These are phyloP conservation scores for Kwoniella mangroviensis DNA, from an alignment of 768 basidiomycete genomes.

Conservation along the genomic window DNA sequence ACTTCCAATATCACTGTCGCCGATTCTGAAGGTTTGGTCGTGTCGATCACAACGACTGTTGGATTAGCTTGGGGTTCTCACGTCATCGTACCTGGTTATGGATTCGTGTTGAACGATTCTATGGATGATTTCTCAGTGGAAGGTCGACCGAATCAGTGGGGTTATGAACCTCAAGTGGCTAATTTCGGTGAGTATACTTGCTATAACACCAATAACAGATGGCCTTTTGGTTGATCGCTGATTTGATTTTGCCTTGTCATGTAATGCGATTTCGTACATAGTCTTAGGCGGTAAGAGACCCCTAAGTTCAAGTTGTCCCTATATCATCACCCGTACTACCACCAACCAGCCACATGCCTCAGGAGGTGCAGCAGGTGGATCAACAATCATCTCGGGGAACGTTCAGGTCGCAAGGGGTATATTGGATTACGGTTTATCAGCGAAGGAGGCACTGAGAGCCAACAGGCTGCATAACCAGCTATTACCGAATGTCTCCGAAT, in stretches of 20 bases:
- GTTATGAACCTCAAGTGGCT: slow-evolving; percentile 40
- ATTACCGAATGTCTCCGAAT: slow-evolving; percentile 35
- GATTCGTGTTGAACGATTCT: slow-evolving; percentile 49
- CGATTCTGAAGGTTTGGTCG: slow-evolving; percentile 42
- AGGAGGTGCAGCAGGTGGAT: slow-evolving; percentile 49
- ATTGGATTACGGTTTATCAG: slow-evolving; percentile 41
- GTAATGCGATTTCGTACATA: not conserved
- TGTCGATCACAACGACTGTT: slow-evolving; percentile 52
- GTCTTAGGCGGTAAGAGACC: slow-evolving; percentile 46
- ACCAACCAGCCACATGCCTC: slow-evolving; percentile 32
- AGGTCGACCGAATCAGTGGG: slow-evolving; percentile 41
- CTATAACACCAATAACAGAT: not conserved
- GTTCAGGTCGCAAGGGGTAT: slow-evolving; percentile 46
- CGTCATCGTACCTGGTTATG: slow-evolving; percentile 47
- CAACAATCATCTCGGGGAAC: slow-evolving; percentile 50
- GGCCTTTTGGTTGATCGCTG: slow-evolving; percentile 32
- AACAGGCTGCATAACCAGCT: slow-evolving; percentile 50
- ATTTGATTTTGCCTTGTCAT: slow-evolving; percentile 9
- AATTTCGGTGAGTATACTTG: slow-evolving; percentile 38
- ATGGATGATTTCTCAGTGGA: slow-evolving; percentile 52
- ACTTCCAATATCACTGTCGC: slow-evolving; percentile 52
- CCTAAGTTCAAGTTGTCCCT: slow-evolving; percentile 49
- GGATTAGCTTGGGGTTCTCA: slow-evolving; percentile 44
- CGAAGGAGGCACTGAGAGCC: slow-evolving; percentile 38
- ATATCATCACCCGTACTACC: slow-evolving; percentile 39